Evolutionary conservation across 192 early-diverging fungal species (phyloP), one percentile per base, ranked within the genome.

Genomic region (Coemansia sp.): DNA sequence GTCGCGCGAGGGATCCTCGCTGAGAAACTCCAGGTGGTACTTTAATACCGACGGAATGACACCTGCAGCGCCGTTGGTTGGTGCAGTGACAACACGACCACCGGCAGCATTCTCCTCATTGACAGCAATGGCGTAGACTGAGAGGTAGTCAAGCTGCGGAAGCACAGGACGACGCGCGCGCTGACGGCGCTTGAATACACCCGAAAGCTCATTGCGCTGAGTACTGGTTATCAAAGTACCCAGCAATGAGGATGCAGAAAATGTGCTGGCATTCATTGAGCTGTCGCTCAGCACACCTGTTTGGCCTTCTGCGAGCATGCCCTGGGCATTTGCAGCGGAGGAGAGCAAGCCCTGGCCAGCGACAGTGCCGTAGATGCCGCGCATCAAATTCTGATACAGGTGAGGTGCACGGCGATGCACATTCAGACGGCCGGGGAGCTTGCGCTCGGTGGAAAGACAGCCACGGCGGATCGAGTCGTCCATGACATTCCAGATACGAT

Each of bases 11-110:
- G 87, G 86, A 52, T 89, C 86, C 32, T 86, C 85, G n/a, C 89
- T 94, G 60, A 95, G 87, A 71, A 98, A 98, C 70, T 95, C 93
- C 9, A 98, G 82, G 73, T 95, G 93, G 74, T 95, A 98, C 73
- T 95, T 98, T 18, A 98, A 83, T 4, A 95, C 93, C 2, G 93
- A 87, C 7, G 95, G 95, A 62, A 98, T 95, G 4, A 91, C 90
- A 32, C 95, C 95, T 4, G 93, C 93, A 15, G 95, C 92, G 4
- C 95, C 95, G 72, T 98, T 98, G 6, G 95, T 98, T 8, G 95
- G 95, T 3, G 95, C 93, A 8, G 95, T 95, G 1, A 94, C 92
- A 8, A 95, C 90, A 18, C 91, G 85, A 14, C 91, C 90, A 53
- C 89, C 87, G 8, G 86, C 82, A 6, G 88, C 90, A 63, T 93